phyloP scores from a whole-genome alignment of 1,139 yeast species.

The Debaryomyces fabryi region DNA sequence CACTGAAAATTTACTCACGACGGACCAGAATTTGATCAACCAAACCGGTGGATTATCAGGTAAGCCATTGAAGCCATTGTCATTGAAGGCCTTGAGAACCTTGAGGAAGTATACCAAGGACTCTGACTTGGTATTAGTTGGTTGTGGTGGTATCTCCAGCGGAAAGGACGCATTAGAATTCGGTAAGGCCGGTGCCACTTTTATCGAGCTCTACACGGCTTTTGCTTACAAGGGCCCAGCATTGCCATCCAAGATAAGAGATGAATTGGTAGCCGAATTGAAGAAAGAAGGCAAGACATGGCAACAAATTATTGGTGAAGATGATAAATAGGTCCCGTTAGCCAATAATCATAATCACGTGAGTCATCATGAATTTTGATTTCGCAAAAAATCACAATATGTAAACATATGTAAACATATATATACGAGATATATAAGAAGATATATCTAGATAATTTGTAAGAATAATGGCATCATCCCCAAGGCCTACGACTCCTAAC shows the following conservation, averaged over 20 bases:
- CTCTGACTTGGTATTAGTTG: constrained; percentile 71
- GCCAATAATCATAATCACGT: not conserved
- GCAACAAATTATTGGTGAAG: constrained; percentile 71
- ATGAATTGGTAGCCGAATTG: constrained; percentile 70
- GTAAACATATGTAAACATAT: constrained; percentile 1
- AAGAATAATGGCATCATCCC: constrained; percentile 17
- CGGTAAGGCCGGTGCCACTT: constrained; percentile 91
- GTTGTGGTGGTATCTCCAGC: constrained; percentile 89
- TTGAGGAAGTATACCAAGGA: constrained; percentile 79
- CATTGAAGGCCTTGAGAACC: constrained; percentile 68
- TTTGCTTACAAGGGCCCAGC: constrained; percentile 96
- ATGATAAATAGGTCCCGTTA: constrained; percentile 30
- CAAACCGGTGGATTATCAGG: constrained; percentile 94
- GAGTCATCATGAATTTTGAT: not conserved
- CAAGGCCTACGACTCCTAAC: constrained; percentile 26
- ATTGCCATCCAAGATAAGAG: constrained; percentile 73
- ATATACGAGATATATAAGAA: not conserved
- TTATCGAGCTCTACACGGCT: constrained; percentile 83
- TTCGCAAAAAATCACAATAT: not conserved
- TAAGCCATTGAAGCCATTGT: constrained; percentile 80
- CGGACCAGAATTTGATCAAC: constrained; percentile 39
- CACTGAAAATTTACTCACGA: constrained; percentile 47
- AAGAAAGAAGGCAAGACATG: constrained; percentile 79
- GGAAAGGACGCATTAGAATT: constrained; percentile 91
- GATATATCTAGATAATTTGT: not conserved